Evolutionary conservation across 2,329 filamentous ascomycete genomes (phyloP).

Genomic region (Aureobasidium zeae): DNA sequence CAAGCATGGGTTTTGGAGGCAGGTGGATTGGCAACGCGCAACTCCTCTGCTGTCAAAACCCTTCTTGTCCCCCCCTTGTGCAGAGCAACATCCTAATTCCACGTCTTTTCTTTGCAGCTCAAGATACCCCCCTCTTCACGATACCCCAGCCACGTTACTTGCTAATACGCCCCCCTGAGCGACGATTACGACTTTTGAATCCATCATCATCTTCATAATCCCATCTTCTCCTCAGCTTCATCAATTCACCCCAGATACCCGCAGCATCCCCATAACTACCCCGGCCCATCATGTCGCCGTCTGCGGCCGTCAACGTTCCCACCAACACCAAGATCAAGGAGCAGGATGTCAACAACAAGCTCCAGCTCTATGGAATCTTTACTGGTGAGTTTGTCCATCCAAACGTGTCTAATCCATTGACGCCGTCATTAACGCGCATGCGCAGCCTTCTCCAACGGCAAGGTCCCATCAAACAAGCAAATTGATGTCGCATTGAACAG

Average conservation of each 20-base stretch:
- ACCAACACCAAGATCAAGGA: conserved; percentile 68
- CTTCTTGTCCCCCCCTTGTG: conserved; percentile 3
- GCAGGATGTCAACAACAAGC: conserved; percentile 79
- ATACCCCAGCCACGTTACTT: conserved; percentile 15
- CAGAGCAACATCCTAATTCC: conserved; percentile 12
- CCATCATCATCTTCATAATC: too few species aligned
- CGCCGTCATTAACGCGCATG: conserved; percentile 18
- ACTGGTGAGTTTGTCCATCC: conserved; percentile 39
- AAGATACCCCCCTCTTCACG: conserved; percentile 15
- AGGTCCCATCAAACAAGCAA: conserved; percentile 90
- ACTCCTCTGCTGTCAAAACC: conserved; percentile 9
- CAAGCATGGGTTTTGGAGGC: neutral
- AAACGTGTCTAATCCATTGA: neutral
- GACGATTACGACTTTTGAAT: conserved; percentile 9
- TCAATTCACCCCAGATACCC: conserved; percentile 7
- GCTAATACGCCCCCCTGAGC: conserved; percentile 10
- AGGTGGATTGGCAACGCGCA: neutral
- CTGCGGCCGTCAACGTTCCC: conserved; percentile 56
- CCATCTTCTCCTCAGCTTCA: too few species aligned
- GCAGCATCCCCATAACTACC: neutral
- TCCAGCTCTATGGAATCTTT: conserved; percentile 88
- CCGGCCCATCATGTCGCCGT: conserved; percentile 10
- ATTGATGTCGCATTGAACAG: conserved; percentile 93
- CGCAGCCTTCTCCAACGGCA: conserved; percentile 74
- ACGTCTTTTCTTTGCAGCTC: conserved; percentile 15